Evolutionary conservation across 2,329 filamentous ascomycete species (phyloP).

Genomic region (Aspergillus tamarii): DNA sequence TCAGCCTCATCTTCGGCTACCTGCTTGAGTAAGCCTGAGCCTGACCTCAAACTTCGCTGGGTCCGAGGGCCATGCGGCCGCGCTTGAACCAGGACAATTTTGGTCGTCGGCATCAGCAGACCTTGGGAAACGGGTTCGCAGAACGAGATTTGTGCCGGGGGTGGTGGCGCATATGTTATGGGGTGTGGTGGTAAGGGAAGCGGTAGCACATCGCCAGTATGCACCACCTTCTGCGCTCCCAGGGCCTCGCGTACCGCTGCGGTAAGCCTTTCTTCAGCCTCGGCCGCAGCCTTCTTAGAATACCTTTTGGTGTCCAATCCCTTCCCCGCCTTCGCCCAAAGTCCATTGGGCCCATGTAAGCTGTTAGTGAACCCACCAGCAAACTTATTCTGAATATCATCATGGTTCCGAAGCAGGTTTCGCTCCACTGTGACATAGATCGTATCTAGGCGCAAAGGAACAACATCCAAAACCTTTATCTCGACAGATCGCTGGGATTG

Average conservation of each 20-base stretch:
- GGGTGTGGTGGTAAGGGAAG: constrained; percentile 77
- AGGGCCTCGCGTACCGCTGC: constrained; percentile 75
- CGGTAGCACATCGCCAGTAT: constrained; percentile 80
- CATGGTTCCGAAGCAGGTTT: constrained; percentile 75
- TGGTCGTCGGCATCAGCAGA: constrained; percentile 73
- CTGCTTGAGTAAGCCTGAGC: constrained; percentile 61
- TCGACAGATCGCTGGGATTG: constrained; percentile 79
- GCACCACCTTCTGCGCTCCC: constrained; percentile 72
- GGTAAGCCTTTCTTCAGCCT: constrained; percentile 62
- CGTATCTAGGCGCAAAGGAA: constrained; percentile 77
- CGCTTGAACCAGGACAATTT: constrained; percentile 73
- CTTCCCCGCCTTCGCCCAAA: constrained; percentile 39
- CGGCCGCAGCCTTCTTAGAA: constrained; percentile 38
- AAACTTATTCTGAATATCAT: constrained; percentile 82
- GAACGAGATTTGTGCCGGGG: constrained; percentile 84
- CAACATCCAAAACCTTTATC: constrained; percentile 78
- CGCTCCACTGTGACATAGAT: constrained; percentile 86
- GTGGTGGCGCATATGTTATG: constrained; percentile 80
- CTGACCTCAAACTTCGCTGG: constrained; percentile 50
- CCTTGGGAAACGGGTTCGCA: constrained; percentile 95
- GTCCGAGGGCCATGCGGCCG: constrained; percentile 44
- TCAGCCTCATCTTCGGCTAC: constrained; percentile 66
- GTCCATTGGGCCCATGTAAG: constrained; percentile 43
- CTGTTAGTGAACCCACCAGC: constrained; percentile 62
- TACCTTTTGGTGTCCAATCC: constrained; percentile 34